Evolutionary conservation across 768 basidiomycete species (phyloP).

Genomic region (Nidularia pulvinata): DNA sequence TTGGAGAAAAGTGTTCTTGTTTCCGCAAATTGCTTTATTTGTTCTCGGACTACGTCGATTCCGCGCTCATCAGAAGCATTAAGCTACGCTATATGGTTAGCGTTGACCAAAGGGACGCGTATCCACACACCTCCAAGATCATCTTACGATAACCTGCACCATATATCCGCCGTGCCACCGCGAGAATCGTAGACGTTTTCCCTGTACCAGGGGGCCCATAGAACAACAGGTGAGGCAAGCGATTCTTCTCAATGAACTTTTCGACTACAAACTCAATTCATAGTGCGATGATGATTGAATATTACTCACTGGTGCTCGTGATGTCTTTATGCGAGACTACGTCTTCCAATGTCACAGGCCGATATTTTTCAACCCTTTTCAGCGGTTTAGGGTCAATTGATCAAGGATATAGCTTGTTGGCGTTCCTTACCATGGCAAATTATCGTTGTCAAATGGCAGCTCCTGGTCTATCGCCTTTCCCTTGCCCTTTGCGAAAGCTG

Average conservation of each 20-base stretch:
- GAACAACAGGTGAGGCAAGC: slow-evolving; percentile 93
- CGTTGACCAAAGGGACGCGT: slow-evolving; percentile 1
- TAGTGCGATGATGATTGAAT: background rate
- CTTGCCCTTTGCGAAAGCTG: slow-evolving; percentile 60
- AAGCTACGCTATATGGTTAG: slow-evolving; percentile 48
- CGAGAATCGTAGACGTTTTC: slow-evolving; percentile 97
- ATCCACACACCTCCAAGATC: slow-evolving; percentile 78
- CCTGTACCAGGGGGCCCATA: slow-evolving; percentile 99
- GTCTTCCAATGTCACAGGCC: slow-evolving; percentile 89
- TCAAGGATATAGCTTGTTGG: slow-evolving; percentile 18
- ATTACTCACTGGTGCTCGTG: slow-evolving; percentile 81
- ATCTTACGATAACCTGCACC: slow-evolving; percentile 86
- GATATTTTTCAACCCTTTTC: slow-evolving; percentile 95
- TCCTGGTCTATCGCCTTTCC: slow-evolving; percentile 54
- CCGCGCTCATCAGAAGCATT: slow-evolving; percentile 99
- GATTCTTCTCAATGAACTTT: slow-evolving; percentile 93
- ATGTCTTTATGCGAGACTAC: slow-evolving; percentile 98
- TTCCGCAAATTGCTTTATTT: slow-evolving; percentile 98
- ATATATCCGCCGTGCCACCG: slow-evolving; percentile 94
- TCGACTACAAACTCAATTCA: slow-evolving; percentile 61
- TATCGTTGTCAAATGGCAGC: slow-evolving; percentile 52
- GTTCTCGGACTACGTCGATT: slow-evolving; percentile 98
- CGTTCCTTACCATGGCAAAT: slow-evolving; percentile 89
- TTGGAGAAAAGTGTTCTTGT: slow-evolving; percentile 89
- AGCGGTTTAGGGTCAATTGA: slow-evolving; percentile 3